Percentiles rank a stretch among this genome's conserved stretches.
Evolutionary conservation across 371 early-diverging fungal genomes (phyloP).

Genomic region (Lichtheimia ramosa): DNA sequence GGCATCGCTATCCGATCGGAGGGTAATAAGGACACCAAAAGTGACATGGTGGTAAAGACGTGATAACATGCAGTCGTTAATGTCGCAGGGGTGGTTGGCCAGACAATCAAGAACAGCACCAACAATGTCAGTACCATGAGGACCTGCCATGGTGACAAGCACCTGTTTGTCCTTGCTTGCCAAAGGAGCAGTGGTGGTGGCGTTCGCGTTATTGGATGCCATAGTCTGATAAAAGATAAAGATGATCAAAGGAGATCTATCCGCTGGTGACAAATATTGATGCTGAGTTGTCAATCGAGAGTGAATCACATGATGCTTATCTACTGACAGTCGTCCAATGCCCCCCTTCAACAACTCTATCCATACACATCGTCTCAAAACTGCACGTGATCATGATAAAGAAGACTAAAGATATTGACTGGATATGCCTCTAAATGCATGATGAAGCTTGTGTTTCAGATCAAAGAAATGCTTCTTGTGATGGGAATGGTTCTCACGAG

Average conservation of each 20-base stretch:
- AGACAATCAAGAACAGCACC: slow-evolving; percentile 76
- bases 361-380: no score
- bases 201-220: slow-evolving; percentile 15
- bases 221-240: neutral
- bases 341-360: no score
- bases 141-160: slow-evolving; percentile 76
- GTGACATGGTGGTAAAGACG: slow-evolving; percentile 88
- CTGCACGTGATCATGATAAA: no score
- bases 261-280: no score
- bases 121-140: slow-evolving; percentile 89
- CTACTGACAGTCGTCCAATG: no score
- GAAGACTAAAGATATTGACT: no score
- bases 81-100: slow-evolving; percentile 66
- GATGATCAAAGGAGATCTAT: neutral
- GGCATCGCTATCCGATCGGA: slow-evolving; percentile 68
- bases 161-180: slow-evolving; percentile 63
- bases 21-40: slow-evolving; percentile 77
- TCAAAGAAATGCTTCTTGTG: no score
- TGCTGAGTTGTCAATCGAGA: no score
- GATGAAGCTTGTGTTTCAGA: no score
- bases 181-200: slow-evolving; percentile 23
- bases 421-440: no score
- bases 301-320: no score
- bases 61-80: slow-evolving; percentile 82
- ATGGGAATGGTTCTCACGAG: no score